Base-by-base conservation (phyloP, 345 rosid genomes). In the Ceriops decandra region DNA sequence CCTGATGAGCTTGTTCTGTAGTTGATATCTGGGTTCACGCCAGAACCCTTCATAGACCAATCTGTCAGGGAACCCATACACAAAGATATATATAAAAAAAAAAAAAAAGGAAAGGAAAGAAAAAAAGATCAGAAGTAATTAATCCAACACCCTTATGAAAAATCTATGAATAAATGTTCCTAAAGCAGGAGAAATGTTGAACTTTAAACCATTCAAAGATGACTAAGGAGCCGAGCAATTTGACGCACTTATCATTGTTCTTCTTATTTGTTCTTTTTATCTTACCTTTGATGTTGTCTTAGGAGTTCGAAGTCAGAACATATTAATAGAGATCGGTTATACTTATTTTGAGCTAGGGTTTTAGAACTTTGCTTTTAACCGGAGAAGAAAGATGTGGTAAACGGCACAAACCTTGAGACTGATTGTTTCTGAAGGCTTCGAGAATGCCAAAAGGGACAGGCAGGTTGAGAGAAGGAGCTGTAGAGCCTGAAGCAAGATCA, bases 361-460 rank as follows among this genome's bases (percentile, higher is more conserved):
- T 71, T 64, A 66, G 71, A 67, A 51, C 17, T 26, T 27, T 3
- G 36, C 15, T 49, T 5, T 31, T n/a, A 11, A 17, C 49, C 17
- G 49, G 49, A 42, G 49, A 42, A 42, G 49, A 42, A 3, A 13
- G 26, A 24, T 24, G 31, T 56, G 10, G 16, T 1, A 27, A 56
- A 56, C 24, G 24, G 21, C 13, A 38, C 70, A 47, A 52, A 87
- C 90, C 96, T 83, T 86, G 96, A 82, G 84, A 78, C 51, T 70
- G 85, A 72, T 82, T 82, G 82, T 78, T 86, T 77, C 72, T 74
- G 87, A 84, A 85, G 60, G 85, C 83, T 80, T 90, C 90, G 72
- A 85, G 87, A 46, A 74, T 81, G 70, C 86, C 89, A 63, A 81
- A 87, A 65, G 88, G 69, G 24, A 87, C 72, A 61, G 86, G 76